Base-by-base conservation (phyloP, 2,329 filamentous ascomycete species). In the Trichoderma arundinaceum region DNA sequence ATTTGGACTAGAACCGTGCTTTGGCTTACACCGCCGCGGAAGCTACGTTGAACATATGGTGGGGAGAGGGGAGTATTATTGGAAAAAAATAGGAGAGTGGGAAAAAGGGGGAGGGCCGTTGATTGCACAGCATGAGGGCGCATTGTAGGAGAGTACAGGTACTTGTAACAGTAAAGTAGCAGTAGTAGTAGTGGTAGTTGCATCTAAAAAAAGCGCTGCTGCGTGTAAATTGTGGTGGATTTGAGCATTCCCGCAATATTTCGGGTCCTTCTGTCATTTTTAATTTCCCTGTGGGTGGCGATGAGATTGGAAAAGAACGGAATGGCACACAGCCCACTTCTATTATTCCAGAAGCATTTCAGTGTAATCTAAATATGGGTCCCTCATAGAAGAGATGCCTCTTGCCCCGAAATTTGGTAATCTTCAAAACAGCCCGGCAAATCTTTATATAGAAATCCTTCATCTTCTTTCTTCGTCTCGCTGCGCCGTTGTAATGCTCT, bases 191-290 rank as follows among this genome's bases (percentile, higher is more conserved):
- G 51, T n/a, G 38, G n/a, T 12, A 38, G 51, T 44, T 43, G 53
- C 53, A 59, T 59, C 56, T 48, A 59, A 48, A 59, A 59, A 59
- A 59, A 48, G 32, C 43, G 56, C 48, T 46, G 56, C 43, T 33
- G 41, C n/a, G 39, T 35, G 39, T 35, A 35, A 19, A 46, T 58
- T 35, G 28, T 58, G 32, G 54, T 58, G 28, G 54, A 58, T 44
- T 46, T 58, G 54, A 28, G 38, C 39, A 17, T 56, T 35, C 44
- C 22, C 33, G 35, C 43, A 48, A 38, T 58, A 19, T 39, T 46
- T 15, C 2, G 12, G 33, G 54, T 32, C 35, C 22, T 28, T 44
- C 15, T 57, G 28, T 17, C 22, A 3, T 48, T 48, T 48, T 48
- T 48, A 59, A 46, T 59, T 12, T 22, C n/a, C 17, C 19, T 41